Evolutionary conservation across 805 yeast genomes (phyloP), one percentile per base, ranked within the genome.

Genomic region (Suhomyces pyralidae): DNA sequence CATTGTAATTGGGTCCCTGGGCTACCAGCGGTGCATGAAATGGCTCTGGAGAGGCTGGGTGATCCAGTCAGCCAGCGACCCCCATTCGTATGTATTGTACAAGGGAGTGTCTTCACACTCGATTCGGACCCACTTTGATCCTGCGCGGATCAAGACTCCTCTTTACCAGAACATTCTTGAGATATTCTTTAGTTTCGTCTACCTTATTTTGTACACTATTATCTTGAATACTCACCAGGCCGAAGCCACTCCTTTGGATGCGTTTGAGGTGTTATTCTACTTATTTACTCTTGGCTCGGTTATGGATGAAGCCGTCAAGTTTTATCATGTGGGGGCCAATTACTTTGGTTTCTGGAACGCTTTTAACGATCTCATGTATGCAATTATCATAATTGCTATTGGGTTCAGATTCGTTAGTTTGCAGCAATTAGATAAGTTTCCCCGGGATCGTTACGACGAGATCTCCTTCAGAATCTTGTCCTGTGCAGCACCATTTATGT

Each of bases 41-140:
- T 90, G 96, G 96, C 68, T 90, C 47, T 90, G 97, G 97, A 75
- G 92, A 52, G 97, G 97, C 26, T 89, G 96, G 96, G 88, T 90
- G 56, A 78, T 88, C 48, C 96, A 90, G 68, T 81, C 86, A 20
- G 81, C 84, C 10, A 67, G 66, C 12, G 90, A 89, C 63, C 89
- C 94, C 5, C 78, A 81, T 22, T 82, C 84, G 14, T 90, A 86
- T 60, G 84, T 82, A 24, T 62, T 85, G 51, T 89, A 86, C 66
- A 80, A 77, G 55, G 83, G 83, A 0, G 80, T 84, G 12, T 76
- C 83, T 0, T 81, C 84, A 22, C 71, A 83, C 4, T 71, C 77
- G 12, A 72, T 88, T 53, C 57, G 69, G 50, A 67, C 79, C 2
- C 97, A 90, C 68, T 89, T 88, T 59, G 84, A 86, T 59, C 93